Base-by-base conservation (phyloP, 2,329 filamentous ascomycete genomes). In the Clarireedia monteithiana region DNA sequence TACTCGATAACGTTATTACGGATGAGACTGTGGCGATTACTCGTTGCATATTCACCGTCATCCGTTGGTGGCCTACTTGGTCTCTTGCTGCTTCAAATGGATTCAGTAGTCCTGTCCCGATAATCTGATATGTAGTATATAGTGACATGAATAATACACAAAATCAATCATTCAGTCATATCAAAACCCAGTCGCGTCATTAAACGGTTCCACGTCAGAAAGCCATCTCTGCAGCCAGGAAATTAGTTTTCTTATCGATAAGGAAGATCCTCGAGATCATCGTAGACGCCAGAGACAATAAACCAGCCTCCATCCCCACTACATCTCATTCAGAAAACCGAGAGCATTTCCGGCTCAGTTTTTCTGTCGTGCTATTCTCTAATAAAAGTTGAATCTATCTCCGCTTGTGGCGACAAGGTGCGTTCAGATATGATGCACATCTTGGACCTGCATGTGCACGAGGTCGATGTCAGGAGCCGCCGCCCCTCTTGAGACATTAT, bases 391-490 rank as follows among this genome's bases (percentile, higher is more conserved):
- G 20, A 40, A 44, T 26, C 6, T 5, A 45, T 38, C 44, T 7
- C 20, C 24, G 27, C 20, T 27, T 2, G 15, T 45, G 27, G 23
- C 15, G 39, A 50, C 20, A 38, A 36, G 6, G 38, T 50, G 45
- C 47, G 47, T 48, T 50, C 47, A 55, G 46, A 27, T 50, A 55
- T 50, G 53, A 42, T 50, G 39, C 38, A 30, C 20, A 55, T 44
- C 53, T 50, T 45, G 47, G 38, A 44, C 39, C 53, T 30, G 47
- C 20, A 58, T 58, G 62, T 60, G 56, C 62, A 66, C 63, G 64
- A 60, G 64, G 59, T 51, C 50, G 50, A 60, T 53, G 58, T 59
- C 60, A 60, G 60, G 57, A 65, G 63, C 58, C 57, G 59, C 51
- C 50, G 45, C 53, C 49, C 56, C 42, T 58, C 56, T 58, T 63